These are phyloP conservation scores for Candida freyschussii DNA, from an alignment of 1,139 yeast species.

Conservation along the genomic window DNA sequence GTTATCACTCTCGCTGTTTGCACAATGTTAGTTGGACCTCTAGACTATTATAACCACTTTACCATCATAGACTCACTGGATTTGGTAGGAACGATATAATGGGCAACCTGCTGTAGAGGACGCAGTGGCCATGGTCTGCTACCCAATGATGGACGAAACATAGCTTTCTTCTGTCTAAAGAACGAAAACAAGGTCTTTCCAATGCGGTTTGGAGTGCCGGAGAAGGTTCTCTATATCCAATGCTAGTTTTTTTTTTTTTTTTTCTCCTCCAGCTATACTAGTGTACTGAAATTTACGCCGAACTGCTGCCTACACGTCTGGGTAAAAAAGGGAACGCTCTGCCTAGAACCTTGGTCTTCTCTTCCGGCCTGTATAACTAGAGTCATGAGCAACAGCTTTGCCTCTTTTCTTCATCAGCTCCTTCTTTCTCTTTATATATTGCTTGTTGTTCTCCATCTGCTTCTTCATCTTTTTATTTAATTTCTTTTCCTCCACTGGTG, in stretches of 20 bases:
- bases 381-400: conserved; percentile 79
- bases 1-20: conserved; percentile 28
- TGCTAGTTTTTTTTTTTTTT: background rate
- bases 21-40: conserved; percentile 16
- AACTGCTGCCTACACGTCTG: conserved; percentile 1
- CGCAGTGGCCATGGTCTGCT: no score
- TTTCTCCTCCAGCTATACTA: background rate
- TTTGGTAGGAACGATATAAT: conserved; percentile 22
- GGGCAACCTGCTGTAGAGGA: conserved; percentile 14
- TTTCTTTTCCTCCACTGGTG: conserved; percentile 39
- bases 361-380: conserved; percentile 90
- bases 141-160: no score
- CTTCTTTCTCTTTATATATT: conserved; percentile 84
- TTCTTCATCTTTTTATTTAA: conserved; percentile 49
- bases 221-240: no score
- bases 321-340: background rate
- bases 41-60: conserved; percentile 9
- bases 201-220: no score
- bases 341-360: conserved; percentile 83
- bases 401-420: conserved; percentile 92
- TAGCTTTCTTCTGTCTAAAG: no score
- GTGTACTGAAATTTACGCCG: background rate
- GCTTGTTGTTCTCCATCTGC: conserved; percentile 69
- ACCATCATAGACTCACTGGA: conserved; percentile 12
- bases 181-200: no score